These are phyloP conservation scores for Pharus latifolius DNA, from an alignment of 176 grass and related monocot genomes.

Conservation along the genomic window DNA sequence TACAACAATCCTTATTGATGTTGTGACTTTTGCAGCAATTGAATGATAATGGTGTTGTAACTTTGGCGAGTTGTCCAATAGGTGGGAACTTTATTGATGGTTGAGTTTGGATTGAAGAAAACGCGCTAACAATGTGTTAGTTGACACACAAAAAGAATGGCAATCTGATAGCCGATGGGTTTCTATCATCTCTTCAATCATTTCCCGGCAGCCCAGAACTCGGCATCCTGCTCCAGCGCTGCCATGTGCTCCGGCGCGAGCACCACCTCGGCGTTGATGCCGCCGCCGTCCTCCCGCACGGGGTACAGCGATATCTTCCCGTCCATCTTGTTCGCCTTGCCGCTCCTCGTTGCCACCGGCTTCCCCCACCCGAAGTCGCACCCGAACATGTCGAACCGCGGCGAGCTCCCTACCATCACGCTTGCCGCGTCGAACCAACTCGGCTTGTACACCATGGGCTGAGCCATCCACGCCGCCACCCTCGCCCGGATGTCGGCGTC, in stretches of 20 bases:
- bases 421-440: slow-evolving; percentile 5
- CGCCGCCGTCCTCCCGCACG: slow-evolving; percentile 24
- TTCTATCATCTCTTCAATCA: no score
- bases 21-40: no score
- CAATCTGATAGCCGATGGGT: no score
- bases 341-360: slow-evolving; percentile 43
- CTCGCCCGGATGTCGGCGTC: slow-evolving; percentile 29
- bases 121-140: no score
- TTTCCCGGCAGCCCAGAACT: slow-evolving; percentile 49
- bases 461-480: slow-evolving; percentile 25
- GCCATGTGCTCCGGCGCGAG: slow-evolving; percentile 40
- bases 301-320: slow-evolving; percentile 45
- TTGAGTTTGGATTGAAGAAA: no score
- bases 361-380: slow-evolving; percentile 72
- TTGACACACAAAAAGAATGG: no score
- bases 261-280: slow-evolving; percentile 46
- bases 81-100: no score
- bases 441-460: not conserved
- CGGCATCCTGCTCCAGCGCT: slow-evolving; percentile 36
- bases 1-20: no score
- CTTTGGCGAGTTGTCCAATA: no score
- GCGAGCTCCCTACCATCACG: slow-evolving; percentile 54
- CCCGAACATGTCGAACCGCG: slow-evolving; percentile 53
- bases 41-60: no score
- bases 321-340: slow-evolving; percentile 54